Conservation (phyloP, 805 yeast species). For the Lipomyces yamadae region DNA sequence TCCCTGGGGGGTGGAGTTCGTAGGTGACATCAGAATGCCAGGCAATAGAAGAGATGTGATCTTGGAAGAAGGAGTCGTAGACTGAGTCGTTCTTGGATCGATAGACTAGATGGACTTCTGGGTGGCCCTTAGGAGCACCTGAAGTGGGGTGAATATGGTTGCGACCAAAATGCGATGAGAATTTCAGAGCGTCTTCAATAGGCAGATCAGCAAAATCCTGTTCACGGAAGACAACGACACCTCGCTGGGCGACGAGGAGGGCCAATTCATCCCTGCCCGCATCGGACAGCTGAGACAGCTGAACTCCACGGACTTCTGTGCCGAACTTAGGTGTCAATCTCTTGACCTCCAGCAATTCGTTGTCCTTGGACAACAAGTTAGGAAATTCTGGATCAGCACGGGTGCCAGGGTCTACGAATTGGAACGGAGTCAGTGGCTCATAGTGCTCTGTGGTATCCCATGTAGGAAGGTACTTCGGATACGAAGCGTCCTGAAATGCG, state of each 20-base stretch:
- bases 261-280: conserved; percentile 73
- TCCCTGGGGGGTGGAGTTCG: conserved; percentile 74
- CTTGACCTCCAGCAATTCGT: conserved; percentile 40
- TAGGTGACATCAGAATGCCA: conserved; percentile 82
- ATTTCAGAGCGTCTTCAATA: conserved; percentile 48
- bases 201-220: conserved; percentile 63
- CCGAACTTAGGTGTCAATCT: conserved; percentile 72
- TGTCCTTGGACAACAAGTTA: conserved; percentile 52
- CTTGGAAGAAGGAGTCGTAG: conserved; percentile 38
- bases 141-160: conserved; percentile 76
- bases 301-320: conserved; percentile 65
- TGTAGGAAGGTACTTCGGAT: conserved; percentile 68
- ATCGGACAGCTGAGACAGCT: conserved; percentile 58
- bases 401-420: conserved; percentile 65
- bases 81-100: conserved; percentile 51
- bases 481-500: conserved; percentile 40
- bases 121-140: conserved; percentile 64
- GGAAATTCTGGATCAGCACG: conserved; percentile 64
- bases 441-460: conserved; percentile 66
- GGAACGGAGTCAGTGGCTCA: conserved; percentile 59
- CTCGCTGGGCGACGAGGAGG: conserved; percentile 68
- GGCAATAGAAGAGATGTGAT: conserved; percentile 42
- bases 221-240: conserved; percentile 71
- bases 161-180: conserved; percentile 69
- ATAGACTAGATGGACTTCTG: conserved; percentile 67